Evolutionary conservation across 148 eudicot species (phyloP).

Genomic region (Silene uniflora): DNA sequence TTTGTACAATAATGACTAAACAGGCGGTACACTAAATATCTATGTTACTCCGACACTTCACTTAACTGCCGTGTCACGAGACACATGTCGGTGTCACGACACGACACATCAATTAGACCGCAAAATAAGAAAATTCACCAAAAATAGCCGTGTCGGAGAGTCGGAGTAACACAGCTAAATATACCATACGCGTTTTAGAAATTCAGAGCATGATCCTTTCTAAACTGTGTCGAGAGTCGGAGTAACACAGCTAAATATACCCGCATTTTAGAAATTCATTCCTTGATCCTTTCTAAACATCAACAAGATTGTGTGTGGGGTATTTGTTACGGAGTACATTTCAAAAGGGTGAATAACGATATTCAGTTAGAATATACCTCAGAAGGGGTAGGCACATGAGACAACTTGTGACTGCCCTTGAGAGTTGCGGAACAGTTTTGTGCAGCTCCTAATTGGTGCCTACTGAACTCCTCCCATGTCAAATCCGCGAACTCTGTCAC

Average conservation of each 20-base stretch:
- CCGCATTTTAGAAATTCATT: not conserved
- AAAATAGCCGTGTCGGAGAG: too few species aligned
- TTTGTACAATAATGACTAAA: too few species aligned
- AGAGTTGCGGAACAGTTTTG: conserved; percentile 95
- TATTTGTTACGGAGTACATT: too few species aligned
- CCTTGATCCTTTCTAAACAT: not conserved
- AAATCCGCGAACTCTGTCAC: conserved; percentile 74
- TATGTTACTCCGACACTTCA: too few species aligned
- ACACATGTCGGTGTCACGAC: too few species aligned
- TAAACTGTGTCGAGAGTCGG: too few species aligned
- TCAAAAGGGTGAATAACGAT: not conserved
- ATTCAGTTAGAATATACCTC: conserved; percentile 35
- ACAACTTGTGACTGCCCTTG: conserved; percentile 77
- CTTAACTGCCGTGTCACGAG: too few species aligned
- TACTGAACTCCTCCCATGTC: conserved; percentile 91
- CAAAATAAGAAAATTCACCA: too few species aligned
- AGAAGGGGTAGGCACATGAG: conserved; percentile 54
- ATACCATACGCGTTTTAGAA: too few species aligned
- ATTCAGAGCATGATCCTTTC: too few species aligned
- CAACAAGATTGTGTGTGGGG: not conserved
- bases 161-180: too few species aligned
- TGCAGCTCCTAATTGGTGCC: conserved; percentile 77
- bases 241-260: not conserved
- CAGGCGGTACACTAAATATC: not conserved
- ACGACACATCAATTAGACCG: too few species aligned